phyloP scores from a whole-genome alignment of 2,329 filamentous ascomycete species.

The Fusarium sp. region DNA sequence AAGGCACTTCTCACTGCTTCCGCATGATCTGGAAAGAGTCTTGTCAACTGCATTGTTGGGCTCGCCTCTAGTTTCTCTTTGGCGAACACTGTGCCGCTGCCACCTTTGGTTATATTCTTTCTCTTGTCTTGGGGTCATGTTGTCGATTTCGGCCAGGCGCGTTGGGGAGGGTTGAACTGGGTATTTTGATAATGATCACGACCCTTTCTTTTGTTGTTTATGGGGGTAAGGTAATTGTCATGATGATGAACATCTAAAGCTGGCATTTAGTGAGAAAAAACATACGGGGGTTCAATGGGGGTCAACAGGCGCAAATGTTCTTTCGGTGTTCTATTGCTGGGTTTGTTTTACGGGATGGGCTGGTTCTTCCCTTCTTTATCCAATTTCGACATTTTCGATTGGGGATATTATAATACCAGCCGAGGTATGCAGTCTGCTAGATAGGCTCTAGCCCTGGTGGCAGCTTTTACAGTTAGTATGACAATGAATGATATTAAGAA shows the following conservation, averaged over 20 bases:
- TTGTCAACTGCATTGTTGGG: background rate
- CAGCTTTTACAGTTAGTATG: background rate
- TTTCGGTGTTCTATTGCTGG: conserved; percentile 1
- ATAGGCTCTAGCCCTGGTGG: conserved; percentile 16
- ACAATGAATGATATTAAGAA: background rate
- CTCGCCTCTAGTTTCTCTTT: background rate
- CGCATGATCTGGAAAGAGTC: background rate
- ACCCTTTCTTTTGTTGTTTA: conserved; percentile 29
- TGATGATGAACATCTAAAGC: conserved; percentile 37
- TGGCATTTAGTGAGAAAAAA: conserved; percentile 26
- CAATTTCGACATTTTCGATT: conserved; percentile 22
- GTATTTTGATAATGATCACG: conserved; percentile 33
- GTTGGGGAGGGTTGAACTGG: conserved; percentile 32
- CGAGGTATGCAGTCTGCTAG: background rate
- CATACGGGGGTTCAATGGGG: conserved; percentile 14
- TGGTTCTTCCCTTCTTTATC: conserved; percentile 29
- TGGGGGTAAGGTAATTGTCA: conserved; percentile 18
- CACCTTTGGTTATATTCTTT: background rate
- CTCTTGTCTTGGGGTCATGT: background rate
- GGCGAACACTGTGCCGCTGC: background rate
- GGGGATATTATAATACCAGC: conserved; percentile 10
- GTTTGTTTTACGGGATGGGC: conserved; percentile 24
- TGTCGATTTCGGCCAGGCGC: conserved; percentile 13
- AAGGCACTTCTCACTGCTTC: background rate
- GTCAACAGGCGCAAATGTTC: conserved; percentile 25